Evolutionary conservation across 768 basidiomycete species (phyloP), one percentile per base, ranked within the genome.

Genomic region (Tylopilus subfusipes): DNA sequence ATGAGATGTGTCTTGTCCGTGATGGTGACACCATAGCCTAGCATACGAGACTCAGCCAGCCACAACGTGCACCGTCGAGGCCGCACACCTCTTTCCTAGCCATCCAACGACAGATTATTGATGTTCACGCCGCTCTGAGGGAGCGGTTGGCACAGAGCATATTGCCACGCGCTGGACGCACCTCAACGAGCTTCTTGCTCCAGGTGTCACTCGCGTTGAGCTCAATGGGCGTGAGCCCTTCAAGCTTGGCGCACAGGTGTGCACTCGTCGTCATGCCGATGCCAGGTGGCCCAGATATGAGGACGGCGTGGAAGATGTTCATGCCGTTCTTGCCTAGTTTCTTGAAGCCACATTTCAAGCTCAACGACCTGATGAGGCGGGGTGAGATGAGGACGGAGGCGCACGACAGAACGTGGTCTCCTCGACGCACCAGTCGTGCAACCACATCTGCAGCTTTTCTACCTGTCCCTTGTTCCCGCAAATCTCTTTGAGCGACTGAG

Each of bases 231-330:
- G 86, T 91, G 61, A 88, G 97, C 0, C 95, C 96, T 25, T 82
- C 91, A 18, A 90, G 71, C 64, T 90, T 88, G 2, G 95, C 95
- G 61, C 89, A 88, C 27, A 99, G 66, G 72, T 99, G 97, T 2
- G 97, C 97, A 55, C 88, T 88, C 1, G 94, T 97, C 4, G 97
- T 99, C 75, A 98, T 99, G 22, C 96, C 97, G 48, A 98, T 97
- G 10, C 97, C 97, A 16, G 97, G 97, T 2, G 95, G 84, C 0
- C 97, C 97, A 2, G 91, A 91, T 56, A 98, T 86, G 59, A 99
- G 74, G 2, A 98, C 80, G 5, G 93, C 93, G 22, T 93, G 86
- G 69, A 79, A 96, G 8, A 85, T 73, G 61, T 92, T 92, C 86
- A 89, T 88, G 0, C 82, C 91, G 55, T 82, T 84, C 73, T 95